Evolutionary conservation across 2,329 filamentous ascomycete genomes (phyloP), one percentile per base, ranked within the genome.

Genomic region (Sarocladium strictum): DNA sequence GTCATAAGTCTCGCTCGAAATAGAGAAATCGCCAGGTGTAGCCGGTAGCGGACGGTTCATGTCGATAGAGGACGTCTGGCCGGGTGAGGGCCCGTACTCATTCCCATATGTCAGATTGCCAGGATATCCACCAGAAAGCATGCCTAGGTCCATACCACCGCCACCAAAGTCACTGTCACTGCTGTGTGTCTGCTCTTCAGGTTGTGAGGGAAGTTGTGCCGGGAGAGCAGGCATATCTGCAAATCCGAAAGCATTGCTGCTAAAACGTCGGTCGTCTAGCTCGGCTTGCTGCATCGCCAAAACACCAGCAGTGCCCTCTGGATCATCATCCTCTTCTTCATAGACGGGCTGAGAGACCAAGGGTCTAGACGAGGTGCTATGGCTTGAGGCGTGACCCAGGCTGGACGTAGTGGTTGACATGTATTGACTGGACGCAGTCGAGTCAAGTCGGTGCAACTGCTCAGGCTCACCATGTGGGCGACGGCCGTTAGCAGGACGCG

Each of bases 211-310:
- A 57, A 81, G 71, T 5, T 70, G 67, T 9, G 56, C 54, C 9
- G 57, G 54, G 53, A 63, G 60, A 38, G 58, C 58, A n/a, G 65
- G 63, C 58, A 67, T 60, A 11, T 69, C 66, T 56, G 62, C 59
- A 57, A 65, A 67, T 37, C 60, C 62, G 49, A 70, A 71, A 7
- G 62, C 58, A 17, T 58, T 63, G 33, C 62, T 61, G 40, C 67
- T 66, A 47, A 73, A 73, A 11, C 69, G 77, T 51, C 84, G 82
- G 52, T 85, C 83, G 57, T 95, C 89, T 67, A 90, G 82, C 58
- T 96, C 90, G 3, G 90, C 91, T 71, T 92, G 83, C 56, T 85
- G 84, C 79, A 97, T 84, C 60, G 91, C 91, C 65, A 89, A 81
- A 53, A 95, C 73, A 15, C 94, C 93, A 57, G 90, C 90, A 37